Evolutionary conservation across 2,329 filamentous ascomycete genomes (phyloP).

Genomic region (Pyrenochaeta sp.): DNA sequence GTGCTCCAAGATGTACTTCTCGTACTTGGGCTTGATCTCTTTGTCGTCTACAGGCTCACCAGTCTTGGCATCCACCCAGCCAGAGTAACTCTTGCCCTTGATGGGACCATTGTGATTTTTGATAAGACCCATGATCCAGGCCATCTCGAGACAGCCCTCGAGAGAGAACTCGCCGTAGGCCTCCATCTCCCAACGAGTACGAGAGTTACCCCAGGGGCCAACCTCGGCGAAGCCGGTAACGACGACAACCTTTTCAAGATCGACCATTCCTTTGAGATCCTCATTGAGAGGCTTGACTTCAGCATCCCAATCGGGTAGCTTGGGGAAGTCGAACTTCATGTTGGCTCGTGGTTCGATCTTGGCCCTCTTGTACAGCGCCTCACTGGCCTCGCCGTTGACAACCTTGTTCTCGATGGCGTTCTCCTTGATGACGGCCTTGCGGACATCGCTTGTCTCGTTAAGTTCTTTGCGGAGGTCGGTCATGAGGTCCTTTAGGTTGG

Average conservation of each 20-base stretch:
- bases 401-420: slow-evolving; percentile 96
- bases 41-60: slow-evolving; percentile 97
- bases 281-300: slow-evolving; percentile 90
- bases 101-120: slow-evolving; percentile 97
- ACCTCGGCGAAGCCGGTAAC: slow-evolving; percentile 96
- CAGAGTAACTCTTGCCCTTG: slow-evolving; percentile 95
- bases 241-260: slow-evolving; percentile 96
- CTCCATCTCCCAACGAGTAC: slow-evolving; percentile 99
- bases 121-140: slow-evolving; percentile 99
- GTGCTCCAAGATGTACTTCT: slow-evolving; percentile 95
- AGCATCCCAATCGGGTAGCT: slow-evolving; percentile 86
- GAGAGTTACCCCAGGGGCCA: slow-evolving; percentile 97
- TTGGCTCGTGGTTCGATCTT: slow-evolving; percentile 93
- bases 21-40: slow-evolving; percentile 96
- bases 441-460: slow-evolving; percentile 92
- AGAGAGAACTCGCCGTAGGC: slow-evolving; percentile 95
- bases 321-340: slow-evolving; percentile 96
- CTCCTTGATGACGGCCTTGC: slow-evolving; percentile 93
- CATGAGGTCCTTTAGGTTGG: slow-evolving; percentile 94
- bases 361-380: slow-evolving; percentile 93
- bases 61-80: slow-evolving; percentile 94
- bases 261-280: slow-evolving; percentile 95
- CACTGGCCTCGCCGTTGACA: slow-evolving; percentile 91
- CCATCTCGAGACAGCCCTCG: slow-evolving; percentile 98
- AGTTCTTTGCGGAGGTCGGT: slow-evolving; percentile 91